A percentile compares a stretch with the other conserved stretches of the same genome.
Evolutionary conservation across 768 basidiomycete species (phyloP).

Genomic region (Mycena sanguinolenta): DNA sequence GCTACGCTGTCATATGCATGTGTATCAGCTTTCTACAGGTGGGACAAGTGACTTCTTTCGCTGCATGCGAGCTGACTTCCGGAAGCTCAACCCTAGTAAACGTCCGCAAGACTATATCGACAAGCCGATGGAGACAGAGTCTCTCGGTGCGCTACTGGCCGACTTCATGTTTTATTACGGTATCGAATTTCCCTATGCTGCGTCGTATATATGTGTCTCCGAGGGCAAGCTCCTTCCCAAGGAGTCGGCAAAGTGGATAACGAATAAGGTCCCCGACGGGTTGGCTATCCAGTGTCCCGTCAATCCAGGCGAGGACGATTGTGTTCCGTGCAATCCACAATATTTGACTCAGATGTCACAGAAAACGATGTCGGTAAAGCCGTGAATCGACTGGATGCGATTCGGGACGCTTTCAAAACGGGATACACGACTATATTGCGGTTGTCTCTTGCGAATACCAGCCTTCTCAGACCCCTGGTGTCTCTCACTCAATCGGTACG

Average conservation of each 20-base stretch:
- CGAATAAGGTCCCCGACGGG: conserved; percentile 40
- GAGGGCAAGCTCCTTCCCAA: conserved; percentile 53
- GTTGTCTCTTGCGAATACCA: conserved; percentile 32
- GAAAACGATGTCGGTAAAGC: conserved; percentile 57
- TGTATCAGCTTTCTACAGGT: conserved; percentile 81
- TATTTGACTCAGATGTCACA: conserved; percentile 30
- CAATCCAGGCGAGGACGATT: conserved; percentile 53
- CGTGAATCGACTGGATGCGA: conserved; percentile 45
- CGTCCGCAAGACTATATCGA: conserved; percentile 59
- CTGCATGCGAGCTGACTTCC: neutral
- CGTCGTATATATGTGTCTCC: conserved; percentile 55
- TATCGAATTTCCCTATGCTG: conserved; percentile 54
- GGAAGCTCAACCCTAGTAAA: conserved; percentile 72
- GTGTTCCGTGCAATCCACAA: neutral
- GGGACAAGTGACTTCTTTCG: conserved; percentile 31
- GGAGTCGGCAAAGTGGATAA: conserved; percentile 48
- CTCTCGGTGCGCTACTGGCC: conserved; percentile 69
- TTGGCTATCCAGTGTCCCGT: conserved; percentile 60
- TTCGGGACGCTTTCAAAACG: conserved; percentile 52
- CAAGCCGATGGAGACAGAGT: conserved; percentile 61
- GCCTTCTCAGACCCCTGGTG: conserved; percentile 45
- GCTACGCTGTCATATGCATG: conserved; percentile 75
- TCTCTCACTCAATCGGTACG: conserved; percentile 42
- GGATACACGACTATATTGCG: conserved; percentile 44
- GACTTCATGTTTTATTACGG: conserved; percentile 81